phyloP scores from a whole-genome alignment of 352 stramenopile species.

The Pythium dissimile region DNA sequence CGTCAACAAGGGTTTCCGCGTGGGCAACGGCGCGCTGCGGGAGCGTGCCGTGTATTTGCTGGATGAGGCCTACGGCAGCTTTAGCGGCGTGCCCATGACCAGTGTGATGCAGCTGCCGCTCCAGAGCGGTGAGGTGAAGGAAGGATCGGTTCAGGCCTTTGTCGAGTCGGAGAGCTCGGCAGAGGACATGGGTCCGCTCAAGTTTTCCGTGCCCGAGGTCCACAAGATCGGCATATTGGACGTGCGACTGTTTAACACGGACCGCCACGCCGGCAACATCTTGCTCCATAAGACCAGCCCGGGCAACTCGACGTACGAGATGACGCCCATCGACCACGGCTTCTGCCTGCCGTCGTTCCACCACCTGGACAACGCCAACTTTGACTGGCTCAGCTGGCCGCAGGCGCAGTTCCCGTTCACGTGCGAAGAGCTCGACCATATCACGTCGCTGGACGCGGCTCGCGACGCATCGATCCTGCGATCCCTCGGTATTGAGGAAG shows the following conservation, averaged over 20 bases:
- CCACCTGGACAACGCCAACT: conserved; percentile 74
- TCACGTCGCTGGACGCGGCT: conserved; percentile 56
- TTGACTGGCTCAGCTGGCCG: conserved; percentile 87
- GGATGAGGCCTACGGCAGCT: conserved; percentile 71
- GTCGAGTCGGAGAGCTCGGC: conserved; percentile 78
- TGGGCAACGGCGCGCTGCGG: conserved; percentile 82
- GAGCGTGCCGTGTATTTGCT: conserved; percentile 83
- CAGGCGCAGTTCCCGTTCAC: conserved; percentile 88
- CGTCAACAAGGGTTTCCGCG: conserved; percentile 79
- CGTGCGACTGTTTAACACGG: conserved; percentile 87
- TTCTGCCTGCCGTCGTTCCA: conserved; percentile 83
- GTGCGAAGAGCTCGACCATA: conserved; percentile 66
- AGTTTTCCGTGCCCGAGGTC: conserved; percentile 81
- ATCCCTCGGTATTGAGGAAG: conserved; percentile 73
- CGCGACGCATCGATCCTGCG: conserved; percentile 62
- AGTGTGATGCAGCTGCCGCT: conserved; percentile 61
- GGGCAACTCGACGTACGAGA: conserved; percentile 68
- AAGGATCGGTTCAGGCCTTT: conserved; percentile 85
- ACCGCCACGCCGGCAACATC: conserved; percentile 87
- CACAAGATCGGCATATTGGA: conserved; percentile 89
- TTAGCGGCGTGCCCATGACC: conserved; percentile 82
- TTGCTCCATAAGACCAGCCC: conserved; percentile 42
- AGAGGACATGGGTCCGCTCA: conserved; percentile 86
- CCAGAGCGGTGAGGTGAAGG: conserved; percentile 56
- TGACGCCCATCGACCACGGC: conserved; percentile 89